Evolutionary conservation across 345 rosid species (phyloP), one percentile per base, ranked within the genome.

Genomic region (Arabidopsis suecica): DNA sequence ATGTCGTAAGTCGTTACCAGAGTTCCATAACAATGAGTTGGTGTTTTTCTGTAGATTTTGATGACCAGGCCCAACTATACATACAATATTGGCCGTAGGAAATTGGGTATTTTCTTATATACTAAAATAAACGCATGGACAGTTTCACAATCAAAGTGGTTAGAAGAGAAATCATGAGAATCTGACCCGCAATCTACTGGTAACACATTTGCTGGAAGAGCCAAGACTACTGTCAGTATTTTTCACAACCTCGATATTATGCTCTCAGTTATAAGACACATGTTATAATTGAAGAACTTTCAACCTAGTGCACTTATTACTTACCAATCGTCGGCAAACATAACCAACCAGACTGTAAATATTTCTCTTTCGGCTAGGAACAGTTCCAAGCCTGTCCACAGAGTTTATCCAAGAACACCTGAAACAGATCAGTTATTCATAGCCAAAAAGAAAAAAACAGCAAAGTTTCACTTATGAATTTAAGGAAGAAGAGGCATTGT

Each of bases 401-500:
- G 4, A 38, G 33, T 4, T 11, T 3, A 61, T 38, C 40, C 20
- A 37, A 49, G 10, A 61, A 65, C 20, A 76, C 75, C 77, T 65
- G 81, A 40, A 79, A 73, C 48, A 69, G 9, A 59, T 40, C 55
- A 56, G 53, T 40, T 54, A 34, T 48, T 50, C 28, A 57, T 54
- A 59, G 18, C 49, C 22, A 44, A 32, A 61, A 48, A 14, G 18
- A 57, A 57, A 40, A 23, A 60, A 10, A 30, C 11, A 55, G 6
- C 32, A 60, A 5, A 7, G 22, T 6, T 61, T 22, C 1, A 75
- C 7, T 3, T 12, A 81, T 62, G 22, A 28, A 51, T 60, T 44
- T 73, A n/a, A 65, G 66, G 37, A 67, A 78, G 66, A 50, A 59
- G 14, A 16, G 79, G 56, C 76, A 69, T 36, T 68, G 68, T 37